phyloP scores from a whole-genome alignment of 2,329 filamentous ascomycete species.

The Phaeoacremonium minimum region DNA sequence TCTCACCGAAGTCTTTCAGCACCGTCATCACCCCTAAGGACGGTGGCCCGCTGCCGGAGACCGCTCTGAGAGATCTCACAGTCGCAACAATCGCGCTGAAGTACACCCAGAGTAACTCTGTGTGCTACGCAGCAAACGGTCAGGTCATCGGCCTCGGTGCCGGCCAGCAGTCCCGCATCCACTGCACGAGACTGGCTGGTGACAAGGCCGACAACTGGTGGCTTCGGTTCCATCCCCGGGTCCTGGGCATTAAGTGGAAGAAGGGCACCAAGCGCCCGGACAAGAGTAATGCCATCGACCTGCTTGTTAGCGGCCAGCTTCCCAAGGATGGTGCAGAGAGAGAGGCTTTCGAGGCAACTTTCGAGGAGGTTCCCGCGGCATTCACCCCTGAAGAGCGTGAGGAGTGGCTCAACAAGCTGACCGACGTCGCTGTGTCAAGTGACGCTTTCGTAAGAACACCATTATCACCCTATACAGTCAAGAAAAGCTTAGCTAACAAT shows the following conservation, averaged over 20 bases:
- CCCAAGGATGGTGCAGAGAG: slow-evolving; percentile 80
- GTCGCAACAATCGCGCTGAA: slow-evolving; percentile 96
- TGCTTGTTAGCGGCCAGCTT: slow-evolving; percentile 87
- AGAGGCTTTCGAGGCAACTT: slow-evolving; percentile 81
- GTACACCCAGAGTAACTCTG: slow-evolving; percentile 98
- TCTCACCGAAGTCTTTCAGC: slow-evolving; percentile 80
- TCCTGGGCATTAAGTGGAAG: slow-evolving; percentile 90
- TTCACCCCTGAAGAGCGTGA: slow-evolving; percentile 84
- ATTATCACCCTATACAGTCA: neutral
- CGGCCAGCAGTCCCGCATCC: slow-evolving; percentile 95
- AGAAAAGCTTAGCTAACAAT: slow-evolving; percentile 16
- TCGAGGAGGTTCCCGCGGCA: slow-evolving; percentile 78
- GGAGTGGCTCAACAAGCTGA: slow-evolving; percentile 79
- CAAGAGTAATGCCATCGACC: slow-evolving; percentile 97
- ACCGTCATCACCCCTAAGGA: slow-evolving; percentile 85
- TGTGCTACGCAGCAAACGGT: slow-evolving; percentile 93
- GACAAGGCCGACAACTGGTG: slow-evolving; percentile 99
- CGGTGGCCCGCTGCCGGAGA: slow-evolving; percentile 65
- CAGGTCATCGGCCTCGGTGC: slow-evolving; percentile 93
- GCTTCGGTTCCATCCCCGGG: slow-evolving; percentile 94
- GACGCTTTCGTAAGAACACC: slow-evolving; percentile 82
- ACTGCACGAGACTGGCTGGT: slow-evolving; percentile 94
- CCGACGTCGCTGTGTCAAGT: slow-evolving; percentile 79
- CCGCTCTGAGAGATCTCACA: slow-evolving; percentile 82
- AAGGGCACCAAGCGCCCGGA: slow-evolving; percentile 94